Percentiles rank a stretch among this genome's conserved stretches.
These are phyloP conservation scores for Dinochytrium kinnereticum DNA, from an alignment of 371 early-diverging fungal genomes.

Conservation along the genomic window DNA sequence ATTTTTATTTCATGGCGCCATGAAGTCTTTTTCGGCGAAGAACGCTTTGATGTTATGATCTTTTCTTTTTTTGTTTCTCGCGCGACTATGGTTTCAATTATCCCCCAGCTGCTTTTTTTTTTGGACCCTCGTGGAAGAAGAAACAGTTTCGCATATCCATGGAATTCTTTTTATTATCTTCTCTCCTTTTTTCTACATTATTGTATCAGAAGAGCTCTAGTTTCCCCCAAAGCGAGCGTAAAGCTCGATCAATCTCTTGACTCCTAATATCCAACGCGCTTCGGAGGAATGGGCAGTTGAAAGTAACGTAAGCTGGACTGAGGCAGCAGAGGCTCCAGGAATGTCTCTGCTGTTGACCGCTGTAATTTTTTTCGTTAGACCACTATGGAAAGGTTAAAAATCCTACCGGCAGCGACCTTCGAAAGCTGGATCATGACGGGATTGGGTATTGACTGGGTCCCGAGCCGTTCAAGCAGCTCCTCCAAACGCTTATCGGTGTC, in stretches of 20 bases:
- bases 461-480: constrained; percentile 46
- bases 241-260: constrained; percentile 51
- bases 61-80: too few relatives aligned
- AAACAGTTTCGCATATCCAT: too few relatives aligned
- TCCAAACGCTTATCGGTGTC: constrained; percentile 52
- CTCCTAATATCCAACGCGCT: constrained; percentile 48
- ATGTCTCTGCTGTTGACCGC: constrained; percentile 40
- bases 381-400: not conserved
- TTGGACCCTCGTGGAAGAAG: too few relatives aligned
- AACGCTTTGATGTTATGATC: too few relatives aligned
- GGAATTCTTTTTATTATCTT: not conserved
- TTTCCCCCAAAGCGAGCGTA: not conserved
- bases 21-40: too few relatives aligned
- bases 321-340: constrained; percentile 22
- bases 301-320: constrained; percentile 37
- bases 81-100: too few relatives aligned
- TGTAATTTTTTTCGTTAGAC: constrained; percentile 14
- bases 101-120: too few relatives aligned
- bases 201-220: not conserved
- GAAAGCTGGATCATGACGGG: constrained; percentile 30
- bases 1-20: not conserved
- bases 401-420: constrained; percentile 29
- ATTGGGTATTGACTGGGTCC: constrained; percentile 26
- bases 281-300: constrained; percentile 45
- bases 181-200: not conserved